Conservation (phyloP, 768 basidiomycete species). For the Amanita exitialis region DNA sequence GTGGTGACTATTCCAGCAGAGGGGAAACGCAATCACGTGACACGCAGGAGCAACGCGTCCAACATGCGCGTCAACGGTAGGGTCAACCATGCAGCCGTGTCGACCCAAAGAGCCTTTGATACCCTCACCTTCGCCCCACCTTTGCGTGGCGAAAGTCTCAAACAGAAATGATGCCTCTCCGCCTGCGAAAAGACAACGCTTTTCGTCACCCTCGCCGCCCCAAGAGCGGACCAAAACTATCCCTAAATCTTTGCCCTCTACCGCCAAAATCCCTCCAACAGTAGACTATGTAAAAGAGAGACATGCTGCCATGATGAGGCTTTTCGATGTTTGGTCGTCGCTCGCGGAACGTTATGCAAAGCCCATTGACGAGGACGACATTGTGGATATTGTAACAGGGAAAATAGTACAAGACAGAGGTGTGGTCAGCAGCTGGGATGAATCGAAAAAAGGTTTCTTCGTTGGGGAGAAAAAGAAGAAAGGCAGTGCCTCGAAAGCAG, state of each 20-base stretch:
- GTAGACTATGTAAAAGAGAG: conserved; percentile 42
- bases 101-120: not conserved
- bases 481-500: conserved; percentile 22
- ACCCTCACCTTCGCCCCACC: not conserved
- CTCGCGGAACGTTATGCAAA: conserved; percentile 61
- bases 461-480: conserved; percentile 18
- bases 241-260: conserved; percentile 20
- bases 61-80: not conserved
- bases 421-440: conserved; percentile 32
- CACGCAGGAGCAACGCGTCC: not conserved
- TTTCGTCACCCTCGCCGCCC: conserved; percentile 6
- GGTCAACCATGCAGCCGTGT: not conserved
- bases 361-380: conserved; percentile 69
- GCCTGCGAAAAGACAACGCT: conserved; percentile 3
- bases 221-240: conserved; percentile 14
- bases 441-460: conserved; percentile 43
- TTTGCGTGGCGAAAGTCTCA: not conserved
- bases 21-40: not conserved
- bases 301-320: conserved; percentile 43
- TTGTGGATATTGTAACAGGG: conserved; percentile 56
- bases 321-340: conserved; percentile 55
- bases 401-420: conserved; percentile 64
- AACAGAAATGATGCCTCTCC: conserved; percentile 10
- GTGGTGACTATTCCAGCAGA: too few species aligned
- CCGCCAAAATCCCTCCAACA: conserved; percentile 16